phyloP scores from a whole-genome alignment of 768 basidiomycete genomes.

The Auricularia sp. region DNA sequence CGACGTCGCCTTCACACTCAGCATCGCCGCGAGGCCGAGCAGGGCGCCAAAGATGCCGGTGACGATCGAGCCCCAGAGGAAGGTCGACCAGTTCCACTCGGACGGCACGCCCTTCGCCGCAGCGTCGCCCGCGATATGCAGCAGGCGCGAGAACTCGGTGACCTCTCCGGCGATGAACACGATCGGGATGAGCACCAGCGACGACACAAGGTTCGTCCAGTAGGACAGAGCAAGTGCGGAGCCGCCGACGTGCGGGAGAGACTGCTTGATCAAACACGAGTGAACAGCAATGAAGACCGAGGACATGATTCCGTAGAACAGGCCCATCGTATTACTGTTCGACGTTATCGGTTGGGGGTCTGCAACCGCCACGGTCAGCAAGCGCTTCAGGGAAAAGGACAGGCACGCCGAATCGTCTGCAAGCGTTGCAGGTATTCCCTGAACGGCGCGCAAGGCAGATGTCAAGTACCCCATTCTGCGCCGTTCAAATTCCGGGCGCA shows the following conservation, averaged over 20 bases:
- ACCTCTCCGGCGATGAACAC: slow-evolving; percentile 30
- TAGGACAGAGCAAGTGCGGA: slow-evolving; percentile 32
- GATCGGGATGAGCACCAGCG: slow-evolving; percentile 27
- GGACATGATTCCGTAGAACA: slow-evolving; percentile 31
- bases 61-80: slow-evolving; percentile 15
- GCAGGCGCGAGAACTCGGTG: slow-evolving; percentile 4
- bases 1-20: slow-evolving; percentile 38
- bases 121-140: slow-evolving; percentile 13
- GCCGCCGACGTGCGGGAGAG: slow-evolving; percentile 27
- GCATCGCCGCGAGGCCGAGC: slow-evolving; percentile 34
- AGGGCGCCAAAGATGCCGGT: slow-evolving; percentile 34
- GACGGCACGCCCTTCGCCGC: neutral
- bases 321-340: slow-evolving; percentile 18
- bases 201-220: slow-evolving; percentile 30
- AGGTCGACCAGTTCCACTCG: slow-evolving; percentile 9
- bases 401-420: neutral
- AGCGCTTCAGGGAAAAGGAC: neutral
- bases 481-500: too few relatives aligned
- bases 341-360: neutral
- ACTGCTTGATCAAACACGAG: slow-evolving; percentile 35
- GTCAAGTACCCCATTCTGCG: too few relatives aligned
- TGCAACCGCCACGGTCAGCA: neutral
- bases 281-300: slow-evolving; percentile 33
- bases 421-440: too few relatives aligned
- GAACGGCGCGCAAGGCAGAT: too few relatives aligned